Evolutionary conservation across 2,329 filamentous ascomycete species (phyloP), one percentile per base, ranked within the genome.

Genomic region (Keithomyces neogunnii): DNA sequence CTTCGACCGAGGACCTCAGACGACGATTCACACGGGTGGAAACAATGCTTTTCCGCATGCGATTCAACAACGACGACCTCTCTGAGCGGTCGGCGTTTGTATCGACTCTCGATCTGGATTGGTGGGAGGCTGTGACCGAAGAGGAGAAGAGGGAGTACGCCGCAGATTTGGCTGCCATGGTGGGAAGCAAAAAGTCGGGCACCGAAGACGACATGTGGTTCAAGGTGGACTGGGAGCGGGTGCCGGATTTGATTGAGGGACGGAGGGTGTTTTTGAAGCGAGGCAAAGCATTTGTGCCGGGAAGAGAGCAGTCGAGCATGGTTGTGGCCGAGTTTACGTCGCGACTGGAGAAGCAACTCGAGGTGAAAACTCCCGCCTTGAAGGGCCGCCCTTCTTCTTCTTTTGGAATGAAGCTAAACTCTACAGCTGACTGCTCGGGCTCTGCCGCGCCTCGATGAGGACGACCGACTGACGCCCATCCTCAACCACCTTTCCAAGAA

Each of bases 211-310:
- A 93, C 61, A 83, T 75, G 30, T 99, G 89, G 86, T 95, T 95
- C 76, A 97, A 96, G 71, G 89, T 97, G 1, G 89, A 96, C 62
- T 99, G 92, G 90, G 87, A 90, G 65, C 81, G 84, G 35, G 93
- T 99, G 1, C 89, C 92, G 0, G 92, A 97, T 55, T 72, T 99
- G 38, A 84, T 99, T 1, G 91, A 96, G 69, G 72, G 79, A 47
- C 78, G 92, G 48, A 79, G 80, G 49, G 88, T 95, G 1, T 84
- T 93, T 51, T 57, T 97, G 57, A 85, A 78, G 59, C 82, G 72
- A 31, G 93, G 93, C 3, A 93, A 89, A 67, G 93, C 93, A 1
- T 99, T 90, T 63, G 92, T 99, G 1, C 92, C 93, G 1, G 83
- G 85, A 10, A 79, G 84, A 52, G 90, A 96, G 66, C 90, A 97